Percentiles rank a stretch among this genome's conserved stretches.
phyloP scores from a whole-genome alignment of 257 asterid genomes.

The Buddleja alternifolia region DNA sequence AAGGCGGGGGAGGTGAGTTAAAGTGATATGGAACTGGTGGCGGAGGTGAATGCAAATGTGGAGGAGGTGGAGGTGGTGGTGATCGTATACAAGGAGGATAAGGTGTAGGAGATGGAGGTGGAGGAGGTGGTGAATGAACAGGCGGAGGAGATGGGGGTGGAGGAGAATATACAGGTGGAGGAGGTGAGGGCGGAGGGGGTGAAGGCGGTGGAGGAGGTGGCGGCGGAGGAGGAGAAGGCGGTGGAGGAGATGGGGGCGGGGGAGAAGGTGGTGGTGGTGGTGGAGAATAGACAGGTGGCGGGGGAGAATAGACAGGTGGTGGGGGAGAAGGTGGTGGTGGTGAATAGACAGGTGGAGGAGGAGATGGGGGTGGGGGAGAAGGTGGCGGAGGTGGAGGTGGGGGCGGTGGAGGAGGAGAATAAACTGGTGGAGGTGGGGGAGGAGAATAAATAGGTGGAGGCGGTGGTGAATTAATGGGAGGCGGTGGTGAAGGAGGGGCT shows the following conservation, averaged over 20 bases:
- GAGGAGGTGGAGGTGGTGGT: constrained; percentile 44
- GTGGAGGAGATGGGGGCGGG: constrained; percentile 35
- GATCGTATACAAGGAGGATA: constrained; percentile 26
- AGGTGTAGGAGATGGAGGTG: constrained; percentile 23
- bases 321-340: constrained; percentile 34
- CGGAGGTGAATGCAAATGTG: constrained; percentile 28
- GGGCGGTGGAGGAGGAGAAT: constrained; percentile 24
- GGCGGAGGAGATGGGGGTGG: constrained; percentile 54
- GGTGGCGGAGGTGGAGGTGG: constrained; percentile 31
- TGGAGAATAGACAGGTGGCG: constrained; percentile 31
- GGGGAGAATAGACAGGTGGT: constrained; percentile 18
- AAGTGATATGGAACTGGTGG: constrained; percentile 27
- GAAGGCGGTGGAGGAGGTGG: constrained; percentile 41
- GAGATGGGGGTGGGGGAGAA: constrained; percentile 14
- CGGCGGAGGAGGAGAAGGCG: constrained; percentile 38
- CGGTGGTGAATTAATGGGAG: constrained; percentile 16
- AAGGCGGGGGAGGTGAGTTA: constrained; percentile 43
- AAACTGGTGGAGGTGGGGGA: constrained; percentile 35
- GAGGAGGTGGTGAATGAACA: constrained; percentile 30
- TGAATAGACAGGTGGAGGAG: constrained; percentile 23
- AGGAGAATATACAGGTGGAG: constrained; percentile 43
- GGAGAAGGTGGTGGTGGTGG: constrained; percentile 19
- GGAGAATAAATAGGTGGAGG: constrained; percentile 33
- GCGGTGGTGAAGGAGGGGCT: constrained; percentile 21
- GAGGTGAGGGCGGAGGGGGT: constrained; percentile 30